Conservation (phyloP, 1,284 basidiomycete genomes). For the Limonomyces culmigenus region DNA sequence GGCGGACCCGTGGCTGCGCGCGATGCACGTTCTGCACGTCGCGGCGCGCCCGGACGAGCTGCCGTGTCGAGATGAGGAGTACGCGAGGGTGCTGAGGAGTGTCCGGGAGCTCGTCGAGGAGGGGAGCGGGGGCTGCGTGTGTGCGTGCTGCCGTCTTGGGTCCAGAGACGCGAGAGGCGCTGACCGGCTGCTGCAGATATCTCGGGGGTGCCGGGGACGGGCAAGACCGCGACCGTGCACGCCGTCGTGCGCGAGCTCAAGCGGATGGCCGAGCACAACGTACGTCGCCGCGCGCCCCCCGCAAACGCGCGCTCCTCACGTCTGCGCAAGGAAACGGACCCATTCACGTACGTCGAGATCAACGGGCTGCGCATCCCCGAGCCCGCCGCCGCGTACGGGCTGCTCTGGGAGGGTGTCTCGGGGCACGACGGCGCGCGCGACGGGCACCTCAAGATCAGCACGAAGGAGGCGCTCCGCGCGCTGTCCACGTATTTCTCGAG, state of each 20-base stretch:
- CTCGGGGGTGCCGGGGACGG: slow-evolving; percentile 94
- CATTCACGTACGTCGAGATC: slow-evolving; percentile 96
- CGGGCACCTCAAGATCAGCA: slow-evolving; percentile 46
- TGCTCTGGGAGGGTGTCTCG: slow-evolving; percentile 81
- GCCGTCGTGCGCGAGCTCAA: slow-evolving; percentile 81
- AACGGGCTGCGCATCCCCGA: slow-evolving; percentile 91
- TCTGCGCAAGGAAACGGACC: slow-evolving; percentile 65
- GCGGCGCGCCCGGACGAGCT: slow-evolving; percentile 82
- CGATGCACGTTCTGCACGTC: slow-evolving; percentile 85
- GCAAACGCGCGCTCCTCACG: neutral
- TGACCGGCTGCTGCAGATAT: too few species aligned
- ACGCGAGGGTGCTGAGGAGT: slow-evolving; percentile 56
- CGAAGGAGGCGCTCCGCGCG: slow-evolving; percentile 56
- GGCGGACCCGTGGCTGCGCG: slow-evolving; percentile 64
- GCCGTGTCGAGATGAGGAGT: slow-evolving; percentile 86
- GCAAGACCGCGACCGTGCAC: slow-evolving; percentile 96
- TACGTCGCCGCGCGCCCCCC: slow-evolving; percentile 16
- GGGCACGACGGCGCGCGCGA: slow-evolving; percentile 51
- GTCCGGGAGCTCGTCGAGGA: slow-evolving; percentile 83
- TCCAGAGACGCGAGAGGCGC: too few species aligned
- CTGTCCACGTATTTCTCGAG: slow-evolving; percentile 47
- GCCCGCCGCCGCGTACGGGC: slow-evolving; percentile 72
- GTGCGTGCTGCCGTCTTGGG: too few species aligned
- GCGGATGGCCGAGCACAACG: slow-evolving; percentile 67
- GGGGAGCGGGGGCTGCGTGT: slow-evolving; percentile 83